A percentile compares a stretch with the other conserved stretches of the same genome.
Conservation (phyloP, 108 stramenopile genomes). For the Craspedostauros australis region DNA sequence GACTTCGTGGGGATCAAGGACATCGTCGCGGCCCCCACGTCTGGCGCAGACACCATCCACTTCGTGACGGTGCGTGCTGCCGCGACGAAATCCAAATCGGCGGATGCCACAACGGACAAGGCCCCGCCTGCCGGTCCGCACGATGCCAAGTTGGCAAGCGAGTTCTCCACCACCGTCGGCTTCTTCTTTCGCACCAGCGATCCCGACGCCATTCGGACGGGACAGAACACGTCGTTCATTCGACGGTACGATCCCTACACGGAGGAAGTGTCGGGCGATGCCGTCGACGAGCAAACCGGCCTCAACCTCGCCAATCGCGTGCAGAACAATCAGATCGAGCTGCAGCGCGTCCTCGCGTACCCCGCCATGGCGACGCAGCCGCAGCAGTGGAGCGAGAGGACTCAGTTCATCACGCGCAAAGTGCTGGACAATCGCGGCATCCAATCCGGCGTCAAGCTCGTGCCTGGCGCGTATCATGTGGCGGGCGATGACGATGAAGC, state of each 20-base stretch:
- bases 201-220: neutral
- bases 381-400: slow-evolving; percentile 19
- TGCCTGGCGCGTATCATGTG: slow-evolving; percentile 49
- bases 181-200: neutral
- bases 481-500: slow-evolving; percentile 13
- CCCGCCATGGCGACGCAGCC: slow-evolving; percentile 18
- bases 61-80: slow-evolving; percentile 19
- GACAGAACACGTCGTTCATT: slow-evolving; percentile 15
- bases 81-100: neutral
- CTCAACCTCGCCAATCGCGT: slow-evolving; percentile 42
- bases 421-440: slow-evolving; percentile 12
- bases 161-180: neutral
- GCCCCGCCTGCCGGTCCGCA: neutral
- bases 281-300: slow-evolving; percentile 42
- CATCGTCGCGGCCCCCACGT: too few species aligned
- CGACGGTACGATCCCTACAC: slow-evolving; percentile 57
- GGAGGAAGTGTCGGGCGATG: slow-evolving; percentile 62
- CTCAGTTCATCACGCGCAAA: slow-evolving; percentile 8
- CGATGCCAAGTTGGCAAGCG: neutral
- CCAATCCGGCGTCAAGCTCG: slow-evolving; percentile 43
- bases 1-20: slow-evolving; percentile 41
- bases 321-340: slow-evolving; percentile 4
- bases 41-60: slow-evolving; percentile 39
- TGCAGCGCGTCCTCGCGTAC: slow-evolving; percentile 36
- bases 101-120: neutral